Conservation (phyloP, 495 filamentous ascomycete genomes). For the Pyrenopolyporus hunteri region DNA sequence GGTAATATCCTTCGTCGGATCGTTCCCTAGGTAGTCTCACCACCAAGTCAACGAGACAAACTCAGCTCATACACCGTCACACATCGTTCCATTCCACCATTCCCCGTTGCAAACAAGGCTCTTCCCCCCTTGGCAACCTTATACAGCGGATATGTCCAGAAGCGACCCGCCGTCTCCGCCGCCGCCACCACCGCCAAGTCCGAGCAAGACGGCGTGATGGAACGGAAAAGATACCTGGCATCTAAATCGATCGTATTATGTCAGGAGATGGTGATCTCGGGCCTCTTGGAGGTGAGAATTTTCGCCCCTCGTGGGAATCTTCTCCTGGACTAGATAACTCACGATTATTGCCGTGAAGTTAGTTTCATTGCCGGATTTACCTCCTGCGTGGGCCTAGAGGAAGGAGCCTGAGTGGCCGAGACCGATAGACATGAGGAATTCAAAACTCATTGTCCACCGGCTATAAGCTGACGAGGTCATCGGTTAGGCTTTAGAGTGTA, state of each 20-base stretch:
- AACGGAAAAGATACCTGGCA: no score
- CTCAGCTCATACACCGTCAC: no score
- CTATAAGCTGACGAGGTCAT: no score
- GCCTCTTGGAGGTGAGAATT: constrained; percentile 16
- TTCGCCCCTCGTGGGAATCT: constrained; percentile 1
- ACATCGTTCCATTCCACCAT: no score
- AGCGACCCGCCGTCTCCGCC: constrained; percentile 54
- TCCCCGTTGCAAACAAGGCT: no score
- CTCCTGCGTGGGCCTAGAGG: not conserved
- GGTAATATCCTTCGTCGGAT: no score
- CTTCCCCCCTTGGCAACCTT: no score
- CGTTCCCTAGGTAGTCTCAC: no score
- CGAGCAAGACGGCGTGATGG: constrained; percentile 29
- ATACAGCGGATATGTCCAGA: constrained; percentile 43
- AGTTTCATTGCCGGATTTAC: not conserved
- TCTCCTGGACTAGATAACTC: constrained; percentile 3
- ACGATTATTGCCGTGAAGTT: constrained; percentile 4
- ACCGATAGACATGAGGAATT: not conserved
- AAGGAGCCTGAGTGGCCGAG: no score
- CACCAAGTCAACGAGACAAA: no score
- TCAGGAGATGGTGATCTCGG: not conserved
- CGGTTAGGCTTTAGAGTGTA: not conserved
- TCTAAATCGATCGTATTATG: not conserved
- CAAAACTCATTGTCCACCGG: no score
- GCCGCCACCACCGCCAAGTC: constrained; percentile 54